Conservation (phyloP, 805 yeast genomes). For the Henningerozyma blattae region DNA sequence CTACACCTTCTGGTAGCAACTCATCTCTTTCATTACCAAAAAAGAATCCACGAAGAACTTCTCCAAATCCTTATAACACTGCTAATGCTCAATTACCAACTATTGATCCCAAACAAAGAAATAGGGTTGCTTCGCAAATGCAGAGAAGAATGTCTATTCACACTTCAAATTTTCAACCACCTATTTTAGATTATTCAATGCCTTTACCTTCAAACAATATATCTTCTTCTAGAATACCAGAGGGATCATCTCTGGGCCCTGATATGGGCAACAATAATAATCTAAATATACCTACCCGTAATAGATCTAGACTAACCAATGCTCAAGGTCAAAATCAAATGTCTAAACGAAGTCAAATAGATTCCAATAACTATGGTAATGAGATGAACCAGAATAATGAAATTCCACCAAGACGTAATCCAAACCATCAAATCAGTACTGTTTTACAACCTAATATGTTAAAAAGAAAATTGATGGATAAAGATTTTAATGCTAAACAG, state of each 20-base stretch:
- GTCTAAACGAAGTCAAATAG: too few relatives aligned
- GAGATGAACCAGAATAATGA: too few relatives aligned
- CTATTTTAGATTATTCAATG: constrained; percentile 18
- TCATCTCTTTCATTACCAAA: too few relatives aligned
- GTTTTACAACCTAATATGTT: constrained; percentile 7
- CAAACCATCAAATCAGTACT: constrained; percentile 1
- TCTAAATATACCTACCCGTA: too few relatives aligned
- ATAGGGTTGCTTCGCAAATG: constrained; percentile 30
- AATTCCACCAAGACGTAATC: background rate
- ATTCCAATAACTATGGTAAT: too few relatives aligned
- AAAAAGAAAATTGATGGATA: constrained; percentile 26
- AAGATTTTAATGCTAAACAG: constrained; percentile 34
- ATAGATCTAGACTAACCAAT: too few relatives aligned
- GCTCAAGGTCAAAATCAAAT: too few relatives aligned
- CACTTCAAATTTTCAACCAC: constrained; percentile 20
- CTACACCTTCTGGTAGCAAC: too few relatives aligned
- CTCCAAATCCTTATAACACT: constrained; percentile 3
- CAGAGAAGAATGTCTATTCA: constrained; percentile 35
- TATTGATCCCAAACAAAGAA: constrained; percentile 25
- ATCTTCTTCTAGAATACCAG: too few relatives aligned
- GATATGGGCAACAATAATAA: too few relatives aligned
- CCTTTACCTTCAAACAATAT: constrained; percentile 13
- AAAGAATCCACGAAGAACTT: constrained; percentile 2
- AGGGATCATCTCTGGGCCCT: too few relatives aligned
- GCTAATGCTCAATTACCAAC: constrained; percentile 23